phyloP scores from a whole-genome alignment of 345 rosid genomes.

The Alliaria petiolata region DNA sequence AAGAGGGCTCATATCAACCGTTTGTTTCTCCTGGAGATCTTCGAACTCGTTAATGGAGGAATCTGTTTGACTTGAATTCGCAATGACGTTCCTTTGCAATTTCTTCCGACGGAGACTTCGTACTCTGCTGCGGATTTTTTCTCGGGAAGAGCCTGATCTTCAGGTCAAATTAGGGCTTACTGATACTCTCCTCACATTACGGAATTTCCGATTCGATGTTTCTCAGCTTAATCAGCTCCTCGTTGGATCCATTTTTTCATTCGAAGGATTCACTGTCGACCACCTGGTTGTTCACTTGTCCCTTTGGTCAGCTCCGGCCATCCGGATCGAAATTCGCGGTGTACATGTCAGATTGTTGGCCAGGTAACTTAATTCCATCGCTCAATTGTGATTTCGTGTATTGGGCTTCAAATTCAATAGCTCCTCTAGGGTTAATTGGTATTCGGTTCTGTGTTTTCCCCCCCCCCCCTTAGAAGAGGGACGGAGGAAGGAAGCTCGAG shows the following conservation, averaged over 20 bases:
- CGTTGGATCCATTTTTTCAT: conserved; percentile 38
- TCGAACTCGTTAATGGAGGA: conserved; percentile 22
- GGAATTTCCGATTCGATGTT: conserved; percentile 48
- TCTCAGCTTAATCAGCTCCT: conserved; percentile 48
- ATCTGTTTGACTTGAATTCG: background rate
- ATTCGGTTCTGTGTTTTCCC: background rate
- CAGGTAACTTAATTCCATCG: conserved; percentile 39
- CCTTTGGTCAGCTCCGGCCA: conserved; percentile 64
- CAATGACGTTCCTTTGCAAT: conserved; percentile 44
- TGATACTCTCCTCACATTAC: conserved; percentile 41
- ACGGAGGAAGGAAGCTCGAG: conserved; percentile 39
- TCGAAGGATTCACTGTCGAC: conserved; percentile 52
- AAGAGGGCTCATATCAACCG: background rate
- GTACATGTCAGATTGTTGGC: conserved; percentile 43
- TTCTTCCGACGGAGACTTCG: conserved; percentile 48
- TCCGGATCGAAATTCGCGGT: conserved; percentile 57
- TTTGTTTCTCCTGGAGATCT: background rate
- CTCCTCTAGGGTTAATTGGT: background rate
- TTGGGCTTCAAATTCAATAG: background rate
- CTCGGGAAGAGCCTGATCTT: conserved; percentile 61
- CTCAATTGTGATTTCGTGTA: background rate
- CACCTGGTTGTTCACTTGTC: conserved; percentile 52
- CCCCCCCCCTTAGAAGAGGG: conserved; percentile 35
- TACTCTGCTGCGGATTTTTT: conserved; percentile 63
- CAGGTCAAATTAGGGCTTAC: conserved; percentile 58